Evolutionary conservation across 2,329 filamentous ascomycete genomes (phyloP).

Genomic region (Diplodia corticola): DNA sequence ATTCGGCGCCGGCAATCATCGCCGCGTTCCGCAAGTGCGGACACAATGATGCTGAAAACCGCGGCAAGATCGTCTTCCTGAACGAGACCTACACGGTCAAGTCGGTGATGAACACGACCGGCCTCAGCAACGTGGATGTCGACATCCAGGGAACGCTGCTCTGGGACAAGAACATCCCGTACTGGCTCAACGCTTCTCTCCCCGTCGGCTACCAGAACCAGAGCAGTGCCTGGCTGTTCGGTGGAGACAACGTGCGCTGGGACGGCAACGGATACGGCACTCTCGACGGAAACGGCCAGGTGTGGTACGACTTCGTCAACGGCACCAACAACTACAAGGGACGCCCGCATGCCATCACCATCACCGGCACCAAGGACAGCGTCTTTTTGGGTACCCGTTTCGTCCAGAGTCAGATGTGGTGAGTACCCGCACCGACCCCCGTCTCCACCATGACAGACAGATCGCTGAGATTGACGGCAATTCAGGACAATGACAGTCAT

Average conservation of each 20-base stretch:
- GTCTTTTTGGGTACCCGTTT: conserved; percentile 52
- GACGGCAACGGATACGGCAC: conserved; percentile 55
- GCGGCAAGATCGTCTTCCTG: conserved; percentile 29
- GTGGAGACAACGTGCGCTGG: conserved; percentile 54
- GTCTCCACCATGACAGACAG: neutral
- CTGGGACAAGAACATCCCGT: conserved; percentile 31
- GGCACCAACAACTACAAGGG: conserved; percentile 12
- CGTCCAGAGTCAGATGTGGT: conserved; percentile 62
- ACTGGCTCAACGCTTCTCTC: conserved; percentile 34
- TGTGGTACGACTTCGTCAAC: conserved; percentile 58
- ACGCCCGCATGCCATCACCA: conserved; percentile 54
- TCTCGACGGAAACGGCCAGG: conserved; percentile 64
- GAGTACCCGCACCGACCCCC: neutral
- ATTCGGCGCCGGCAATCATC: conserved; percentile 30
- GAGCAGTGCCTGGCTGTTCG: conserved; percentile 37
- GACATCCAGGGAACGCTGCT: conserved; percentile 30
- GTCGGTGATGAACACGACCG: conserved; percentile 29
- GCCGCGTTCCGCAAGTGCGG: conserved; percentile 31
- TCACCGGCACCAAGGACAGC: conserved; percentile 53
- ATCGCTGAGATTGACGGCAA: neutral
- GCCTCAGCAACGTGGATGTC: conserved; percentile 31
- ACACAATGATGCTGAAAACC: conserved; percentile 7
- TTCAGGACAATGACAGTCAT: conserved; percentile 52
- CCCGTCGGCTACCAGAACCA: conserved; percentile 35
- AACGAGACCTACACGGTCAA: conserved; percentile 32